Evolutionary conservation across 441 rosid species (phyloP), one percentile per base, ranked within the genome.

Genomic region (Adansonia rubrostipa): DNA sequence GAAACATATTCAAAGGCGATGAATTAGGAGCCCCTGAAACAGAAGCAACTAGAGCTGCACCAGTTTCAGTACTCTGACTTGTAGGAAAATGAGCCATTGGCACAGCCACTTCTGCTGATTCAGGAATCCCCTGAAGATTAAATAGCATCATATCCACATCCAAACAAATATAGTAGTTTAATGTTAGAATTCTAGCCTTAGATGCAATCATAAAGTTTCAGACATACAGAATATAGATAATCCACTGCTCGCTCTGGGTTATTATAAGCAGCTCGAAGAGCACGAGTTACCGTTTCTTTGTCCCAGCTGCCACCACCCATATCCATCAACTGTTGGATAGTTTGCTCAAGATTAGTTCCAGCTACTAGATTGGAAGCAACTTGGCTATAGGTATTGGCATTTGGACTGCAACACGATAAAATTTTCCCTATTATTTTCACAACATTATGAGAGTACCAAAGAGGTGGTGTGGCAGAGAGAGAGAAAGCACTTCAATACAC

Each of bases 301-400:
- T 92, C 98, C 99, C 98, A 97, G 70, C 74, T 89, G 61, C 99
- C 98, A 71, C 98, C 99, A 19, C 98, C 99, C 83, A 96, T 91
- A 79, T 96, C 98, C 96, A 96, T 88, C 82, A 94, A 65, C 80
- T 94, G 92, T 84, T 89, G 96, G 77, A 96, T 85, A 66, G 90
- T 89, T 81, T 88, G 94, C 80, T 94, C 98, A 64, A 90, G 90
- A 82, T 76, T 87, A 81, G 67, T 88, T 54, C 92, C 92, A 79
- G 92, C 92, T 79, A 89, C 95, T 84, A 93, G 81, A 63, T 89
- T 87, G 28, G 98, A 96, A 82, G 97, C 99, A 88, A 96, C 97
- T 85, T 93, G 87, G 76, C 84, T 90, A 82, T 88, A 89, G 14
- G 85, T 85, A 77, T 92, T 92, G 60, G 87, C 63, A 79, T 75